Percentiles rank a stretch among this genome's conserved stretches.
These are phyloP conservation scores for Dictyostelium citrinum DNA, from an alignment of 78 protist species.

Conservation along the genomic window DNA sequence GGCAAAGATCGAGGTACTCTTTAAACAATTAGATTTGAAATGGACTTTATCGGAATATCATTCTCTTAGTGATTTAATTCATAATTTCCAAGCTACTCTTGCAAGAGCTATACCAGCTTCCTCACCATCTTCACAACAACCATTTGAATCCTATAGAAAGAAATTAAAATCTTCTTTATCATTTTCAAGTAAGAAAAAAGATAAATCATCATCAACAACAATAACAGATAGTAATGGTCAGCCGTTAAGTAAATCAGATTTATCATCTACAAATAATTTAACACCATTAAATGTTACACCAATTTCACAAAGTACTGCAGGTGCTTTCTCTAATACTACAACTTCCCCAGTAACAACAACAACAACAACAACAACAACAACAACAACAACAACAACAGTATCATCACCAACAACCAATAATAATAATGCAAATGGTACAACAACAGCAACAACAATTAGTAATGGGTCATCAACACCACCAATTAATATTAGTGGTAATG, in stretches of 20 bases:
- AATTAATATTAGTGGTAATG: background rate
- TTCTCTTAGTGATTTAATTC: conserved; percentile 7
- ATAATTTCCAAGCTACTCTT: conserved; percentile 24
- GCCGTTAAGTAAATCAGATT: background rate
- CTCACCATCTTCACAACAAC: background rate
- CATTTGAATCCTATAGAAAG: background rate
- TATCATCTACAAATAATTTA: background rate
- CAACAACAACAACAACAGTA: background rate
- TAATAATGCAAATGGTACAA: background rate
- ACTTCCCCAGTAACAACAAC: background rate
- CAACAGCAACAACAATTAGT: background rate
- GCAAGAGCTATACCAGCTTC: conserved; percentile 55
- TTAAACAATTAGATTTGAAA: conserved; percentile 5
- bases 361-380: background rate
- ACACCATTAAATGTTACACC: conserved; percentile 15
- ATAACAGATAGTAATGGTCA: background rate
- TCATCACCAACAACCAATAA: background rate
- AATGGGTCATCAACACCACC: background rate
- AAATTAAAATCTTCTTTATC: conserved; percentile 3
- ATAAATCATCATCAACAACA: background rate
- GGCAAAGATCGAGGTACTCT: conserved; percentile 50
- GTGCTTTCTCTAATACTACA: background rate
- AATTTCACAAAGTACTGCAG: background rate
- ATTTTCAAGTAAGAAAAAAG: conserved; percentile 15
- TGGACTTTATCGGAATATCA: conserved; percentile 71